A percentile compares a stretch with the other conserved stretches of the same genome.
phyloP scores from a whole-genome alignment of 2,329 filamentous ascomycete genomes.

The Hymenoscyphus albidus region DNA sequence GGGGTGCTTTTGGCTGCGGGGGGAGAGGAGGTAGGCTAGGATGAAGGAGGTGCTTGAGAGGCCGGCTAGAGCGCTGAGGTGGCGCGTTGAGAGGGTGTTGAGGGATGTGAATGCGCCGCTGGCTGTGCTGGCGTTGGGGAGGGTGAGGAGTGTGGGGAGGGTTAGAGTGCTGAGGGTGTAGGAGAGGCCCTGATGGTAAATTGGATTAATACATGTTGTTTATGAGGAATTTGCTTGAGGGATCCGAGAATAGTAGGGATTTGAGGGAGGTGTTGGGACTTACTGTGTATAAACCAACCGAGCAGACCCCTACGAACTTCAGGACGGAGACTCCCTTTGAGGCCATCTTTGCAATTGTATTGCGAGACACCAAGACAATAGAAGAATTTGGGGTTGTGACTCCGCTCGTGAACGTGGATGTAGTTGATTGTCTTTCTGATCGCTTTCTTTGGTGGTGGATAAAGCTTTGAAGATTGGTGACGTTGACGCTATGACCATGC shows the following conservation, averaged over 20 bases:
- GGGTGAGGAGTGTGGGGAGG: conserved; percentile 73
- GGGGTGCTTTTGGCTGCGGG: conserved; percentile 72
- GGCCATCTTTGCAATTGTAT: conserved; percentile 46
- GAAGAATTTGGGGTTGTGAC: not conserved
- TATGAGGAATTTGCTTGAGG: not conserved
- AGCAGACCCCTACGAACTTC: conserved; percentile 92
- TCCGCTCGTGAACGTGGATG: not conserved
- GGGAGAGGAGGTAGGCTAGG: conserved; percentile 74
- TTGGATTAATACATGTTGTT: not conserved
- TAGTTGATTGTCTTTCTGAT: not conserved
- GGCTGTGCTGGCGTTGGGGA: conserved; percentile 71
- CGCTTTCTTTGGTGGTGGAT: not conserved
- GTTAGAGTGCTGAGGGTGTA: conserved; percentile 77
- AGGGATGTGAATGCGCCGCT: conserved; percentile 68
- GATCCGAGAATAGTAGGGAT: conserved; percentile 1
- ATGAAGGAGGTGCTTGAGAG: conserved; percentile 69
- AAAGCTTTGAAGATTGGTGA: not conserved
- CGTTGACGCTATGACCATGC: not conserved
- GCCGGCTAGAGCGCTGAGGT: conserved; percentile 63
- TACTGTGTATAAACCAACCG: conserved; percentile 84
- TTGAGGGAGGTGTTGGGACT: conserved; percentile 26
- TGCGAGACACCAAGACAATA: not conserved
- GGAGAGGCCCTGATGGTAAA: conserved; percentile 67
- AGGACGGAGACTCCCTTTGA: conserved; percentile 68
- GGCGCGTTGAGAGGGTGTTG: conserved; percentile 57